A percentile compares a stretch with the other conserved stretches of the same genome.
Conservation (phyloP, 805 yeast genomes). For the Metschnikowia lachancei region DNA sequence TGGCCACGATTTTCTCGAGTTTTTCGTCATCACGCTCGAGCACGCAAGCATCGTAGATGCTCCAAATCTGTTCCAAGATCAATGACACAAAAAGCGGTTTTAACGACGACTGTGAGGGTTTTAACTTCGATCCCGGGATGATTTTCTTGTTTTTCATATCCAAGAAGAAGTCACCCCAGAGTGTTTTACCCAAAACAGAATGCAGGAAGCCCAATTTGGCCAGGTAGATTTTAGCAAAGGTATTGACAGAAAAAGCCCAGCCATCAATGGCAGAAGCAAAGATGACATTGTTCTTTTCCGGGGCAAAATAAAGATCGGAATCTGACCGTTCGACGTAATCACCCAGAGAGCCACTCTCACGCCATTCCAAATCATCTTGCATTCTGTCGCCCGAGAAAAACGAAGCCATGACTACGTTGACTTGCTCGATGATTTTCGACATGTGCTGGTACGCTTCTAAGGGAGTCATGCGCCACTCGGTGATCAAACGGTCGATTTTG, state of each 20-base stretch:
- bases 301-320: constrained; percentile 79
- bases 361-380: constrained; percentile 78
- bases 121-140: constrained; percentile 60
- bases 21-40: constrained; percentile 65
- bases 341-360: constrained; percentile 56
- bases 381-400: constrained; percentile 90
- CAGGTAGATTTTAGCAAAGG: constrained; percentile 83
- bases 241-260: constrained; percentile 93
- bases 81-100: constrained; percentile 87
- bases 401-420: constrained; percentile 90
- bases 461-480: constrained; percentile 80
- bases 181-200: constrained; percentile 71
- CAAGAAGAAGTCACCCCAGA: constrained; percentile 92
- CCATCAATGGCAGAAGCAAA: constrained; percentile 93
- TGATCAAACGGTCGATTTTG: constrained; percentile 82
- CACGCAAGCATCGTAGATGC: constrained; percentile 71
- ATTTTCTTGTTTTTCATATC: constrained; percentile 90
- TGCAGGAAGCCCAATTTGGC: constrained; percentile 81
- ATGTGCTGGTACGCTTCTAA: constrained; percentile 82
- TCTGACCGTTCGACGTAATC: constrained; percentile 76
- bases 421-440: constrained; percentile 80
- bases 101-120: constrained; percentile 47
- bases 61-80: constrained; percentile 89
- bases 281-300: constrained; percentile 82
- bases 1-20: constrained; percentile 68